Base-by-base conservation (phyloP, 495 filamentous ascomycete species). In the Penicillium paxilli region DNA sequence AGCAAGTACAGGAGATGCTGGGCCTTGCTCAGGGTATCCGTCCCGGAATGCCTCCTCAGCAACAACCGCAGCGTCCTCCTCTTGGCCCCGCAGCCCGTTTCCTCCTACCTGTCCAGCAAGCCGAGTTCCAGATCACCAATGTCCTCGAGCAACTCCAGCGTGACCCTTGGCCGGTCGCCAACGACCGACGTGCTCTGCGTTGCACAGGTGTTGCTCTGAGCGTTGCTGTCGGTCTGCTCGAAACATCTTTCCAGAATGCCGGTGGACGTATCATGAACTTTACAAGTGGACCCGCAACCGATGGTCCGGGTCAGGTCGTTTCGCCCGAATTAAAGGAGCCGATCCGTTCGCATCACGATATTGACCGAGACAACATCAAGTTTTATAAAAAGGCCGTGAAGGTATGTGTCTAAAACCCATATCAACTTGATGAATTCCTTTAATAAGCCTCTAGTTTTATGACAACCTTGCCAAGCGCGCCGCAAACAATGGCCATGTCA, bases 371-470 rank as follows among this genome's bases (percentile, higher is more conserved):
- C 67, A 96, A 97, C 63, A 96, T 96, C 77, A 99, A 98, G 71
- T 97, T 98, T 70, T 98, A 96, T 76, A 99, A 99, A 81, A 98
- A 98, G 73, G 94, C 95, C 40, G 72, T 96, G 12, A 99, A 98
- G 87, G 91, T 96, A 74, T 30, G 74, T 49, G 52, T 16, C 37
- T 26, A 2, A 22, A 44, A 44, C n/a, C 19, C 6, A n/a, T 4
- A 9, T 28, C 44, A 23, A 60, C 64, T 73, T 54, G 58, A 6
- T 28, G 11, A 17, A 14, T 5, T 38, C 16, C 14, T 2, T 16
- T 38, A 38, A 38, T 19, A 16, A 16, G n/a, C 7, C 35, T n/a
- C 19, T 69, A 94, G 91, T 99, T 98, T 75, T 99, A 98, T 66
- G 93, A 99, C 60, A 90, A 83, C 56, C 85, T 99, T 28, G 92